phyloP scores from a whole-genome alignment of 1,284 basidiomycete species.

The Ganoderma meredithae region DNA sequence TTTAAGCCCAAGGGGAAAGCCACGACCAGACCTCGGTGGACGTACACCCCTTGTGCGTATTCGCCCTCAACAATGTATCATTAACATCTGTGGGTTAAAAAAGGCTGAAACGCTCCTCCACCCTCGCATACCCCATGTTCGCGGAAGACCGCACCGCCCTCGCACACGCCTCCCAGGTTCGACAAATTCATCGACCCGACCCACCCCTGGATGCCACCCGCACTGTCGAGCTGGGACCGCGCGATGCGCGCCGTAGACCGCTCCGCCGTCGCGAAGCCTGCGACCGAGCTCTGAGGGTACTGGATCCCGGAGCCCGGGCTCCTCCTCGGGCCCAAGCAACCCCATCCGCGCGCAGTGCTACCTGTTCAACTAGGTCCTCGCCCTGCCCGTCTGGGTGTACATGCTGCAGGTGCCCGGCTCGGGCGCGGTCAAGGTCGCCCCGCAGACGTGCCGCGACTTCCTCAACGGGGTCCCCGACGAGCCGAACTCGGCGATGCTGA shows the following conservation, averaged over 20 bases:
- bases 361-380: constrained; percentile 13
- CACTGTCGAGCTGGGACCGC: neutral
- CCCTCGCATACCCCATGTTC: neutral
- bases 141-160: neutral
- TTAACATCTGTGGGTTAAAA: neutral
- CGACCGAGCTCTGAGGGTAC: constrained; percentile 13
- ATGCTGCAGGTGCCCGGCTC: constrained; percentile 6
- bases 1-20: too few relatives aligned
- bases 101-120: neutral
- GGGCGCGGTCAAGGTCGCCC: neutral
- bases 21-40: too few relatives aligned
- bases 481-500: neutral
- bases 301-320: constrained; percentile 21
- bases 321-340: constrained; percentile 5
- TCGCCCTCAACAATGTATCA: too few relatives aligned
- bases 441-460: constrained; percentile 17
- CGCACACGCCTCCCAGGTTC: neutral
- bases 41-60: neutral
- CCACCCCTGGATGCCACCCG: constrained; percentile 15
- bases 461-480: constrained; percentile 7
- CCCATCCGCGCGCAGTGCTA: constrained; percentile 2
- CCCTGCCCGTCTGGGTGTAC: constrained; percentile 16
- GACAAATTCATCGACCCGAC: constrained; percentile 15
- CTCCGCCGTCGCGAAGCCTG: neutral
- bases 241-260: constrained; percentile 11